Evolutionary conservation across 73 alveolate genomes (phyloP).

Genomic region (Uronychia binucleata): DNA sequence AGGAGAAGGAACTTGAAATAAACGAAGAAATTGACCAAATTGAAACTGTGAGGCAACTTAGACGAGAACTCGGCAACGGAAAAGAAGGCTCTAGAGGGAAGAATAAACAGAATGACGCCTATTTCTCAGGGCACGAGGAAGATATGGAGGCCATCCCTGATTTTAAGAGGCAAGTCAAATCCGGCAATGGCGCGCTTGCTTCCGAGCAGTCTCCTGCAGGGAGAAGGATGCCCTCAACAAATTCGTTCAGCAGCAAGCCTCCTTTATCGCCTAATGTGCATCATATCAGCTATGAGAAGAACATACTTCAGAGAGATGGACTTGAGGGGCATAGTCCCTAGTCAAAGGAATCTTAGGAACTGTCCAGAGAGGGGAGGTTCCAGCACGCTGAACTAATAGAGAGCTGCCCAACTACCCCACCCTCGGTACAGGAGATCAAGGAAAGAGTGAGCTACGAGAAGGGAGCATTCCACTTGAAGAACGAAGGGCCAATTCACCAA

Average conservation of each 20-base stretch:
- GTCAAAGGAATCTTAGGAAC: neutral
- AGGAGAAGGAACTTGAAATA: neutral
- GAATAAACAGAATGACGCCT: neutral
- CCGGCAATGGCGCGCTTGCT: neutral
- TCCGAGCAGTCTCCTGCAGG: conserved; percentile 1
- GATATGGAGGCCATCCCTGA: neutral
- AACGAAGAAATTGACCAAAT: neutral
- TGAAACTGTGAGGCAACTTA: neutral
- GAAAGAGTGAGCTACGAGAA: neutral
- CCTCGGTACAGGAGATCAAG: neutral
- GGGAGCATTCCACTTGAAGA: neutral
- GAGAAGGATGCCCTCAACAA: neutral
- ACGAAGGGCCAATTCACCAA: too few species aligned
- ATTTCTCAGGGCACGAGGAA: neutral
- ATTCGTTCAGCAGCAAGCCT: neutral
- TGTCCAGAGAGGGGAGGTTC: neutral
- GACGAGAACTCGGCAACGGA: neutral
- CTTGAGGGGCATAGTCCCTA: too few species aligned
- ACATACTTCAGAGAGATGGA: too few species aligned
- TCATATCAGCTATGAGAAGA: too few species aligned
- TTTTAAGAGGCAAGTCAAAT: neutral
- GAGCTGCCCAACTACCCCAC: neutral
- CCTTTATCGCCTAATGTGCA: neutral
- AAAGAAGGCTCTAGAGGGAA: neutral
- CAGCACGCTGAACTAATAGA: neutral